These are phyloP conservation scores for Suhomyces bokatorum DNA, from an alignment of 1,139 yeast species.

Conservation along the genomic window DNA sequence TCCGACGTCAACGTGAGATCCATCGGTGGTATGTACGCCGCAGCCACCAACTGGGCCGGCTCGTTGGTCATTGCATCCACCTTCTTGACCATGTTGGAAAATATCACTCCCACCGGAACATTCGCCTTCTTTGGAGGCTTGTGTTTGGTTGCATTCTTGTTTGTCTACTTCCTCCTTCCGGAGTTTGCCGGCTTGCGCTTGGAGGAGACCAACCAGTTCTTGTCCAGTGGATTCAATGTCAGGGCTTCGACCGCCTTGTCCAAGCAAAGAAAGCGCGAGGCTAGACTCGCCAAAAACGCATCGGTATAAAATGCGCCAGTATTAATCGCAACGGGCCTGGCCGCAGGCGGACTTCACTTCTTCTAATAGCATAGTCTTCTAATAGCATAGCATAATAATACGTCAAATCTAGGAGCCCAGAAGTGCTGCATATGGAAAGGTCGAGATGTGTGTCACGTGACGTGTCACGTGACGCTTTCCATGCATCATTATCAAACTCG, in stretches of 20 bases:
- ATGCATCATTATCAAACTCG: conserved; percentile 2
- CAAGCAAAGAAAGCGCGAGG: conserved; percentile 41
- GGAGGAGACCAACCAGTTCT: conserved; percentile 83
- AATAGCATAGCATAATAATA: neutral
- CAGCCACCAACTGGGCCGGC: conserved; percentile 97
- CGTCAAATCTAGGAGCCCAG: neutral
- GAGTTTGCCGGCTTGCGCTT: conserved; percentile 87
- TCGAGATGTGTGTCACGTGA: neutral
- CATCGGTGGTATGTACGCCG: conserved; percentile 85
- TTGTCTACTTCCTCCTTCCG: conserved; percentile 83
- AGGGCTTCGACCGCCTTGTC: conserved; percentile 67
- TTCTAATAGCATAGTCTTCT: conserved; percentile 1
- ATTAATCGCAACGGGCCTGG: neutral
- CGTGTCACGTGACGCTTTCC: neutral
- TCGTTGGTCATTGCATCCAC: conserved; percentile 88
- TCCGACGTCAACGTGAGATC: conserved; percentile 89
- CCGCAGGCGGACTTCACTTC: conserved; percentile 1
- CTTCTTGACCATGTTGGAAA: conserved; percentile 88
- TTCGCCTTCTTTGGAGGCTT: conserved; percentile 87
- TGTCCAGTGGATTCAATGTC: conserved; percentile 83
- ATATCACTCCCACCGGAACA: conserved; percentile 93
- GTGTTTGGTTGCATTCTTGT: conserved; percentile 66
- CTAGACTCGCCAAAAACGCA: conserved; percentile 7
- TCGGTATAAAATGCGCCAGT: neutral
- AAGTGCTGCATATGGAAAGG: no score